phyloP scores from a whole-genome alignment of 306 rosid species.

The Senna siamea region DNA sequence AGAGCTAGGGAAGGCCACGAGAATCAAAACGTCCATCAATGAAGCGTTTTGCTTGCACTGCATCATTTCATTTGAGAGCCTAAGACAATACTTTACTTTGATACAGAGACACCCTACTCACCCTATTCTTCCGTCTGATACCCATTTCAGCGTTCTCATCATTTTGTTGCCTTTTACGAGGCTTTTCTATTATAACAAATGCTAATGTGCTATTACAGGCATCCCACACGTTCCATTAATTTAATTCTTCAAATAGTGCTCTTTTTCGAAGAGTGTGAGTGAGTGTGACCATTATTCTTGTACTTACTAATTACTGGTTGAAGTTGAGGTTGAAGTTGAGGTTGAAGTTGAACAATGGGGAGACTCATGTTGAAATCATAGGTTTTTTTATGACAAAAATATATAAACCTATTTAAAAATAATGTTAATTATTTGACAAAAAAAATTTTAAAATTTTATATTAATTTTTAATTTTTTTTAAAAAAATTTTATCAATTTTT shows the following conservation, averaged over 20 bases:
- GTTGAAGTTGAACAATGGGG: too few relatives aligned
- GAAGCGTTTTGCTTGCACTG: not conserved
- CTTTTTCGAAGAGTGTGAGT: not conserved
- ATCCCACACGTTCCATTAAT: not conserved
- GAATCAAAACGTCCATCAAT: constrained; percentile 27
- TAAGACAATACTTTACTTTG: not conserved
- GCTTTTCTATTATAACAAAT: not conserved
- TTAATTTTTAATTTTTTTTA: too few relatives aligned
- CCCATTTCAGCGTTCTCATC: constrained; percentile 16
- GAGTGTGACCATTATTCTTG: too few relatives aligned
- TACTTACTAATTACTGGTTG: too few relatives aligned
- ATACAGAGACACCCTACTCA: not conserved
- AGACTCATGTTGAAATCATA: too few relatives aligned
- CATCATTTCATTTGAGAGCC: not conserved
- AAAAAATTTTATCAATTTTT: too few relatives aligned
- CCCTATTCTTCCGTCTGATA: not conserved
- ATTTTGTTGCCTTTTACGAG: constrained; percentile 25
- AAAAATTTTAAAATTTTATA: too few relatives aligned
- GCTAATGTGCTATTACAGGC: not conserved
- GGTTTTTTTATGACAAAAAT: too few relatives aligned
- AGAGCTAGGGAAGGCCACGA: not conserved
- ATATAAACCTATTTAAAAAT: too few relatives aligned
- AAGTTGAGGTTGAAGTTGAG: too few relatives aligned
- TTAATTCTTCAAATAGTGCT: not conserved
- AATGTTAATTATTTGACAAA: too few relatives aligned